Evolutionary conservation across 148 eudicot genomes (phyloP), one percentile per base, ranked within the genome.

Genomic region (Nepenthes gracilis): DNA sequence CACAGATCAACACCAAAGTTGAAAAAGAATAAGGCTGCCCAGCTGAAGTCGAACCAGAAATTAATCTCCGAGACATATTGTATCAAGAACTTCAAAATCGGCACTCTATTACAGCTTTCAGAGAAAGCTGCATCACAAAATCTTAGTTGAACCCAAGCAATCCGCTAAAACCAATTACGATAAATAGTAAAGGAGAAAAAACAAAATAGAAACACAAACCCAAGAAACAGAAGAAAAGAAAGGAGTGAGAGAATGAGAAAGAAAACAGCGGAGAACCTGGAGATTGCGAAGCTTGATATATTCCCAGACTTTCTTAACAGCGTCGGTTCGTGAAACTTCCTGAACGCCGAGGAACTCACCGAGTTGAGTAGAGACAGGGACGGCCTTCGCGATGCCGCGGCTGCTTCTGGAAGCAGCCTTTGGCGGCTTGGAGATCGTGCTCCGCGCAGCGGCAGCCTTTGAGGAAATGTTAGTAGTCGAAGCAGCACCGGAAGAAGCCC

Each of bases 241-340:
- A 32, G 55, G 33, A 4, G 1, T 23, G 23, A 9, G 12, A 33
- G 1, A 1, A 34, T 6, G 35, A 43, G 45, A 40, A 40, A 40
- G 8, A 40, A 8, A 8, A 40, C 45, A 40, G 45, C 23, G 23
- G 23, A 23, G 23, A 23, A 84, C 90, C 90, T 81, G 90, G 47
- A 84, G 86, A 13, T 73, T 68, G 54, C 81, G 55, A 9, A 50
- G 53, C 69, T 79, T 84, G 65, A 81, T 73, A 59, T 84, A 51
- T 1, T 65, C 81, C 90, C 90, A 84, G 14, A 81, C 60, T 53
- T 75, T 73, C 65, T 85, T 82, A 32, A 82, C 75, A 33, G 77
- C 90, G 0, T 61, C 77, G 33, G 81, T 52, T 11, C 90, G 65
- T 12, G 90, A 77, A 38, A 54, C 63, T 63, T 85, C 78, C 12